Evolutionary conservation across 495 filamentous ascomycete genomes (phyloP), one percentile per base, ranked within the genome.

Genomic region (Pyrenula aspistea): DNA sequence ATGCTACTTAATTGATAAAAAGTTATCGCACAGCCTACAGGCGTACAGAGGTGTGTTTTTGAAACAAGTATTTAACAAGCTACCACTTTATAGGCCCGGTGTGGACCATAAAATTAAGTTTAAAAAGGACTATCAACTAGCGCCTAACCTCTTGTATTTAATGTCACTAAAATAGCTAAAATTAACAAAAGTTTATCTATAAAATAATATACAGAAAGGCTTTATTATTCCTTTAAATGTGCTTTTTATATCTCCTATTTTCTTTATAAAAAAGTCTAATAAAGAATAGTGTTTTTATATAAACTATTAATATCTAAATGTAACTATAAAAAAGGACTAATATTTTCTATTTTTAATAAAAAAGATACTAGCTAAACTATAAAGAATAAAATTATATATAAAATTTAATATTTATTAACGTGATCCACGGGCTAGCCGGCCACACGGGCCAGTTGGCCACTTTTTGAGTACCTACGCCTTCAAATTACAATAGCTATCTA

Each of bases 331-430:
- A 25, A 60, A 52, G 20, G n/a, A 52, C 20, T 25, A 49, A 15
- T 59, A 61, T 55, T 51, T 48, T 42, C 21, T 61, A 15, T 25
- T 25, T 55, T 51, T 53, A 22, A 58, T 60, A 15, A 42, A 53
- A 23, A 23, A 58, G 42, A 53, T 49, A 12, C 22, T 58, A 51
- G 36, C 25, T 53, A 4, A 51, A 23, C 25, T 58, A 59, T 15
- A 11, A 23, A 22, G 51, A 22, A 36, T 49, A 47, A 47, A 55
- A 53, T 55, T 59, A 24, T 61, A 58, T 57, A 60, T 31, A 52
- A 60, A 60, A 31, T 24, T 57, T 24, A 48, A 60, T 57, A 57
- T 60, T 11, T 57, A 52, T 20, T 58, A 57, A n/a, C n/a, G n/a
- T n/a, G n/a, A n/a, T n/a, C n/a, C n/a, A n/a, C n/a, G n/a, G n/a